These are phyloP conservation scores for Neurospora sp. DNA, from an alignment of 495 filamentous ascomycete species.

Conservation along the genomic window DNA sequence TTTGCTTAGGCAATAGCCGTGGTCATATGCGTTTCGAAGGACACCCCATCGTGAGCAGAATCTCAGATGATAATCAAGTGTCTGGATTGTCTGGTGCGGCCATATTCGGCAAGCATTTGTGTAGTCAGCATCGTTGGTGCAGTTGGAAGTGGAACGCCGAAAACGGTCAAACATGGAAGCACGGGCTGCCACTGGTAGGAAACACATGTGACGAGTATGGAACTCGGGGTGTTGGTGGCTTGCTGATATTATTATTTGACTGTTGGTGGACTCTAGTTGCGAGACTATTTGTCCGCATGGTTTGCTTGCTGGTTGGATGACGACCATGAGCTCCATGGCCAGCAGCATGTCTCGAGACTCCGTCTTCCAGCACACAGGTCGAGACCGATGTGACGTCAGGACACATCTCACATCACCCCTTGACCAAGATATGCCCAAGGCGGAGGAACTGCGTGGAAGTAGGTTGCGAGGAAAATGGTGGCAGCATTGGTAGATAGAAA, in stretches of 20 bases:
- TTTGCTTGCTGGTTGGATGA: not conserved
- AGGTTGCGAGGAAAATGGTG: slow-evolving; percentile 8
- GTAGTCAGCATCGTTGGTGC: not conserved
- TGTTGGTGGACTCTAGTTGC: not conserved
- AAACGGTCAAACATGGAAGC: not conserved
- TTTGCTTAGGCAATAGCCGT: not conserved
- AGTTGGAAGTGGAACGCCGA: not conserved
- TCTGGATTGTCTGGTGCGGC: not conserved
- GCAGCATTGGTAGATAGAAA: slow-evolving; percentile 23
- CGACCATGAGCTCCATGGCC: not conserved
- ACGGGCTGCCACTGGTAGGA: not conserved
- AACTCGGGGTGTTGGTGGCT: not conserved
- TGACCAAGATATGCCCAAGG: not conserved
- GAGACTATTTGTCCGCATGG: not conserved
- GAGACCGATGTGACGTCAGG: not conserved
- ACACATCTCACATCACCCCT: not conserved
- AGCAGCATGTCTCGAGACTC: not conserved
- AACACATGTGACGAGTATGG: not conserved
- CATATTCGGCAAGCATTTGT: not conserved
- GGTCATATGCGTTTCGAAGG: not conserved
- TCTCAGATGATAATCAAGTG: not conserved
- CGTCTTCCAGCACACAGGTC: not conserved
- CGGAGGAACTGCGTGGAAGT: not conserved
- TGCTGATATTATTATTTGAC: not conserved
- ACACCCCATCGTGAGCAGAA: not conserved